Percentiles rank a stretch among this genome's conserved stretches.
phyloP scores from a whole-genome alignment of 176 grass and related monocot species.

The Oryza glaberrima region DNA sequence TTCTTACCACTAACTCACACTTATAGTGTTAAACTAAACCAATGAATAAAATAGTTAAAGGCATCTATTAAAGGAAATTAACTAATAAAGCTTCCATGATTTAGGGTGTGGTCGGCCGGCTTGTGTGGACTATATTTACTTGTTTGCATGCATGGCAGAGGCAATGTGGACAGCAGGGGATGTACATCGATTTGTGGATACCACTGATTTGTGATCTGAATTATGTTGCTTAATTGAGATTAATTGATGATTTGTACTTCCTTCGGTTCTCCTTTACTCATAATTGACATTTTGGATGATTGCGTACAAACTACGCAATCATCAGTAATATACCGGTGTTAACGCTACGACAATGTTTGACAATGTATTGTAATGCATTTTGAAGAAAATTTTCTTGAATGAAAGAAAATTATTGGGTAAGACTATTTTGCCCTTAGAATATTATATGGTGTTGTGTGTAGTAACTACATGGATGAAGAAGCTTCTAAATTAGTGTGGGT shows the following conservation, averaged over 20 bases:
- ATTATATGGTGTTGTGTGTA: no score
- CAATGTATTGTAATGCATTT: no score
- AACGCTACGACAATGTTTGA: no score
- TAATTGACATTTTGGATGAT: no score
- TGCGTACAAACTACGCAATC: no score
- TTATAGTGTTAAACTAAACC: not conserved
- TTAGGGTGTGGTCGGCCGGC: not conserved
- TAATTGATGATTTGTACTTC: not conserved
- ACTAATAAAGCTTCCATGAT: constrained; percentile 5
- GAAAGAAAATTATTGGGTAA: no score
- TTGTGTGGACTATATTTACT: not conserved
- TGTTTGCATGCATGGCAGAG: not conserved
- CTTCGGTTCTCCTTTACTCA: no score
- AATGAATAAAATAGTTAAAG: not conserved
- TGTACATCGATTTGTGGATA: not conserved
- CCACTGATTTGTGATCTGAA: not conserved
- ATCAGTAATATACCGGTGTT: no score
- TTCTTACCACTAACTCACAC: not conserved
- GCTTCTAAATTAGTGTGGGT: no score
- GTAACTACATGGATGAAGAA: no score
- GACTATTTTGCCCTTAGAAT: no score
- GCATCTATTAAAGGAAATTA: not conserved
- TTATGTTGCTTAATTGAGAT: not conserved
- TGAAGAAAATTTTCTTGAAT: no score
- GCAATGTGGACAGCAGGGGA: not conserved